Percentiles rank a stretch among this genome's conserved stretches.
Evolutionary conservation across 345 rosid genomes (phyloP).

Genomic region (Gossypium raimondii): DNA sequence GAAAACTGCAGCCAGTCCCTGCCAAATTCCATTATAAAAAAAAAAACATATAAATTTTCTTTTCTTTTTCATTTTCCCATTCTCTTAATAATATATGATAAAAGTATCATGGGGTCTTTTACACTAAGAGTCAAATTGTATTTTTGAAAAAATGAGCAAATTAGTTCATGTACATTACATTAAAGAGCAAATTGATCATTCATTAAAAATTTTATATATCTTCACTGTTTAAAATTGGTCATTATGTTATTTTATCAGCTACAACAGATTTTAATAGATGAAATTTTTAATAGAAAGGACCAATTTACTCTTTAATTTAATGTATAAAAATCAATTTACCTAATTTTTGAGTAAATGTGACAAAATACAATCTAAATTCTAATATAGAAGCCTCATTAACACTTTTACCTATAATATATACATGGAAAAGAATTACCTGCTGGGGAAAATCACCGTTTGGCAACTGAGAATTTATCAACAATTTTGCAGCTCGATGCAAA

Average conservation of each 20-base stretch:
- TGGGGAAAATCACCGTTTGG: conserved; percentile 69
- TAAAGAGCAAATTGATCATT: rapidly evolving
- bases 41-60: too few relatives aligned
- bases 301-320: too few relatives aligned
- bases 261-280: too few relatives aligned
- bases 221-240: too few relatives aligned
- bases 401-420: too few relatives aligned
- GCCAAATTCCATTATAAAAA: not conserved
- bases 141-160: rapidly evolving
- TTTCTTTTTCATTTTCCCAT: too few relatives aligned
- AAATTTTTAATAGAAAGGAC: rapidly evolving
- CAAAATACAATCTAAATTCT: too few relatives aligned
- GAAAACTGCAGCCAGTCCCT: conserved; percentile 59
- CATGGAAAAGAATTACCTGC: conserved; percentile 29
- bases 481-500: conserved; percentile 55
- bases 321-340: rapidly evolving
- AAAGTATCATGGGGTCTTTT: rapidly evolving
- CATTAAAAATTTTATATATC: rapidly evolving
- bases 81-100: too few relatives aligned
- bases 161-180: rapidly evolving
- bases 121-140: rapidly evolving
- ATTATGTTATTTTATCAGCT: too few relatives aligned
- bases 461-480: conserved; percentile 64
- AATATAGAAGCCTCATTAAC: too few relatives aligned
- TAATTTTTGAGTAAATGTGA: too few relatives aligned